Base-by-base conservation (phyloP, 176 grass and related monocot species). In the Tuctoria greenei region DNA sequence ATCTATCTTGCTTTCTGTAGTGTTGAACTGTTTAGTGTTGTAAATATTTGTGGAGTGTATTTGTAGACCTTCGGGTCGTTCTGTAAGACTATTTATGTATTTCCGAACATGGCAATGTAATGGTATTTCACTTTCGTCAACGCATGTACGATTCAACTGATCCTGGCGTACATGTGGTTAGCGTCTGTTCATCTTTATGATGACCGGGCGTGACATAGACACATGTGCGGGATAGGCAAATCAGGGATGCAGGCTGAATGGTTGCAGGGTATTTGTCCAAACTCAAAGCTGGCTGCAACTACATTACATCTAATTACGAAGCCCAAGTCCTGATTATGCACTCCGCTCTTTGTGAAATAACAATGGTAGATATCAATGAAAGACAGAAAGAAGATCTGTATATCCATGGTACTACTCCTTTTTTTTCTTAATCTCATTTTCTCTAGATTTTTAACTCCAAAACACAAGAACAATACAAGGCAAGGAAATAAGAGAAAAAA, bases 221-320 rank as follows among this genome's bases (percentile, higher is more conserved):
- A 3, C 24, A 31, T 31, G 11, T 0, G 8, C 2, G 10, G 0
- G 18, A 43, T n/a, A 25, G 24, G 4, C 40, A 43, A 16, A 60
- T 44, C 14, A 61, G 25, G 28, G 24, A 46, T 54, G 7, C 20
- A 6, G 50, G 18, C 50, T 0, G 18, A 21, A 18, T 54, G 27
- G n/a, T 77, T 13, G 10, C 31, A 11, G 0, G 4, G 52, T 34
- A 64, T 56, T 71, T 64, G 15, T 56, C 45, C 18, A 25, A 80
- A 64, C 20, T 24, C 77, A 76, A 40, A 72, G 18, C 56, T 72
- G 10, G n/a, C 37, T 40, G 58, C 40, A 59, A 66, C 27, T 14
- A 20, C 13, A 57, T 26, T n/a, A 27, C 45, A 70, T 18, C 37
- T 46, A 37, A 16, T 23, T 1, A 4, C 45, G 52, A 56, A 76